Evolutionary conservation across 2,329 filamentous ascomycete genomes (phyloP).

Genomic region (Nothophoma quercina): DNA sequence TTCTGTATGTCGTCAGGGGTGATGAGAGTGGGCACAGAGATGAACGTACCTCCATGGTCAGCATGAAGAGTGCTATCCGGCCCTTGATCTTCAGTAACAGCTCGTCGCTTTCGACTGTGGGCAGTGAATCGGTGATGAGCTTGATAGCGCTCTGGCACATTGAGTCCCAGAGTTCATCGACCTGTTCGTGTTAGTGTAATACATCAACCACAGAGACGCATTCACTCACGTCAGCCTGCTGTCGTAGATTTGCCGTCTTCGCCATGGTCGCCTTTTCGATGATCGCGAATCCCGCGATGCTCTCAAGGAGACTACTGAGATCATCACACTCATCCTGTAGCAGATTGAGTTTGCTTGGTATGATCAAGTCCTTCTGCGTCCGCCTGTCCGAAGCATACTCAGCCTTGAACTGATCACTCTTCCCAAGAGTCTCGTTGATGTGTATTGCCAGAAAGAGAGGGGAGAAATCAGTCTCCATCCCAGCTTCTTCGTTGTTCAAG

Average conservation of each 20-base stretch:
- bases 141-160: constrained; percentile 90
- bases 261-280: constrained; percentile 95
- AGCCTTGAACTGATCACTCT: constrained; percentile 86
- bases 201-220: accelerated
- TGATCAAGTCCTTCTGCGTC: constrained; percentile 87
- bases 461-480: constrained; percentile 91
- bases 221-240: constrained; percentile 75
- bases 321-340: constrained; percentile 83
- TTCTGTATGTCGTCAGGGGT: constrained; percentile 60
- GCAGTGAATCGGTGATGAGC: constrained; percentile 80
- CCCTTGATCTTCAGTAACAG: constrained; percentile 94
- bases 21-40: neutral
- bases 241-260: constrained; percentile 79
- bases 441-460: constrained; percentile 94
- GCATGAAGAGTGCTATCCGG: constrained; percentile 90
- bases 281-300: constrained; percentile 95
- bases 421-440: constrained; percentile 92
- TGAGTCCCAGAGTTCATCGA: constrained; percentile 98
- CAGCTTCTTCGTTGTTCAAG: constrained; percentile 81
- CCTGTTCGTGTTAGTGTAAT: constrained; percentile 55
- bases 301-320: constrained; percentile 89
- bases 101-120: constrained; percentile 85
- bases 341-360: constrained; percentile 78
- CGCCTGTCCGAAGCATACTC: constrained; percentile 93
- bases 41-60: constrained; percentile 86